A percentile compares a stretch with the other conserved stretches of the same genome.
Conservation (phyloP, 495 filamentous ascomycete species). For the Penicillium antarcticum region DNA sequence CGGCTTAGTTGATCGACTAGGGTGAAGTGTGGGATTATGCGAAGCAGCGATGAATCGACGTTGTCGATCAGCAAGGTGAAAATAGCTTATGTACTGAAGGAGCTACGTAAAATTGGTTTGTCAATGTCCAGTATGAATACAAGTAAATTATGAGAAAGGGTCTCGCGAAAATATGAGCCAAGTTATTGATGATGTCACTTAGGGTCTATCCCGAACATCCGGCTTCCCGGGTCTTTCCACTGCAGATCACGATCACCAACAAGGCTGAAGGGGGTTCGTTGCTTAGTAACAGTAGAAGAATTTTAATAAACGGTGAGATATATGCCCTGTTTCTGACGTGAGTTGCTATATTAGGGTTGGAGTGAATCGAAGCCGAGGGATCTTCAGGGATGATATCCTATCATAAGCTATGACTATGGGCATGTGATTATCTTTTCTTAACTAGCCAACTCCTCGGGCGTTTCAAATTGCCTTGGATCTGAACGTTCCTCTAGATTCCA, state of each 20-base stretch:
- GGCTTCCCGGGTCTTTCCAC: conserved; percentile 3
- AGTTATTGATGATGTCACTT: conserved; percentile 1
- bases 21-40: neutral
- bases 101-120: neutral
- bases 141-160: neutral
- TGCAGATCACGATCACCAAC: neutral
- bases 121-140: neutral
- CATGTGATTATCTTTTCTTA: too few relatives aligned
- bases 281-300: too few relatives aligned
- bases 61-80: neutral
- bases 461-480: too few relatives aligned
- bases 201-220: neutral
- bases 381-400: too few relatives aligned
- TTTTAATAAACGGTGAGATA: too few relatives aligned
- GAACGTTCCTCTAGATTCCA: too few relatives aligned
- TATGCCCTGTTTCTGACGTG: too few relatives aligned
- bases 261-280: too few relatives aligned
- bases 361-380: too few relatives aligned
- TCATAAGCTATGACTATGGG: too few relatives aligned
- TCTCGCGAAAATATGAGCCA: neutral
- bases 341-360: too few relatives aligned
- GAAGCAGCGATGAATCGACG: neutral
- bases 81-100: neutral
- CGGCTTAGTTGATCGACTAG: neutral
- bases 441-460: too few relatives aligned